These are phyloP conservation scores for Trifolium fragiferum DNA, from an alignment of 306 rosid genomes.

Conservation along the genomic window DNA sequence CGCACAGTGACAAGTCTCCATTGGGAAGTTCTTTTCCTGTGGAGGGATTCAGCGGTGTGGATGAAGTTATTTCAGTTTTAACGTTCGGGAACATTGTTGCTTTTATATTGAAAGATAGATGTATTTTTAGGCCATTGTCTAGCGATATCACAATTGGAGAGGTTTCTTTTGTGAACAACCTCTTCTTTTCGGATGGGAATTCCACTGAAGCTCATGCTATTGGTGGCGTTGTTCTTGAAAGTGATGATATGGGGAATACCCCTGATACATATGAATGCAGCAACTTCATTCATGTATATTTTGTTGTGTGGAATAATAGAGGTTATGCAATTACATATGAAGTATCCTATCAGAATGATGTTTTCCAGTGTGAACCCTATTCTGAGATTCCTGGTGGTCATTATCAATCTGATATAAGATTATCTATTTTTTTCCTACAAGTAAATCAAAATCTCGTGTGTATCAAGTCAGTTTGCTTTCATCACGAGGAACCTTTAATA, in stretches of 20 bases:
- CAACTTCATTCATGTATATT: constrained; percentile 41
- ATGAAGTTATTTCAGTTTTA: constrained; percentile 58
- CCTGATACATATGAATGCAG: constrained; percentile 40
- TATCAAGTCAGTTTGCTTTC: constrained; percentile 67
- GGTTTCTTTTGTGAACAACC: constrained; percentile 55
- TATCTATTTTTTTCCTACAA: constrained; percentile 58
- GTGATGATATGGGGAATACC: constrained; percentile 43
- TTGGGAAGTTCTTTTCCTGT: constrained; percentile 54
- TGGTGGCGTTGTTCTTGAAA: constrained; percentile 74
- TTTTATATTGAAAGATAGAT: constrained; percentile 58
- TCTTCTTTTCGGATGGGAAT: constrained; percentile 43
- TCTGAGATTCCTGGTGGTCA: constrained; percentile 69
- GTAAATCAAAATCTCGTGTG: constrained; percentile 60
- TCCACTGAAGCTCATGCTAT: constrained; percentile 52
- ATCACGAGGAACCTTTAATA: constrained; percentile 65
- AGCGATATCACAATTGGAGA: constrained; percentile 66
- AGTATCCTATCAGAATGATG: constrained; percentile 58
- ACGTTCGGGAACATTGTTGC: constrained; percentile 54
- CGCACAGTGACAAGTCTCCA: constrained; percentile 48
- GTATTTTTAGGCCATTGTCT: constrained; percentile 66
- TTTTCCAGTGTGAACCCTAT: constrained; percentile 61
- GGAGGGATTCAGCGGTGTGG: constrained; percentile 56
- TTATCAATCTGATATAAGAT: constrained; percentile 53
- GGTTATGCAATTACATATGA: constrained; percentile 68
- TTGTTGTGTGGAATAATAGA: constrained; percentile 73